These are phyloP conservation scores for Arctium minus DNA, from an alignment of 129 eudicot genomes.

Conservation along the genomic window DNA sequence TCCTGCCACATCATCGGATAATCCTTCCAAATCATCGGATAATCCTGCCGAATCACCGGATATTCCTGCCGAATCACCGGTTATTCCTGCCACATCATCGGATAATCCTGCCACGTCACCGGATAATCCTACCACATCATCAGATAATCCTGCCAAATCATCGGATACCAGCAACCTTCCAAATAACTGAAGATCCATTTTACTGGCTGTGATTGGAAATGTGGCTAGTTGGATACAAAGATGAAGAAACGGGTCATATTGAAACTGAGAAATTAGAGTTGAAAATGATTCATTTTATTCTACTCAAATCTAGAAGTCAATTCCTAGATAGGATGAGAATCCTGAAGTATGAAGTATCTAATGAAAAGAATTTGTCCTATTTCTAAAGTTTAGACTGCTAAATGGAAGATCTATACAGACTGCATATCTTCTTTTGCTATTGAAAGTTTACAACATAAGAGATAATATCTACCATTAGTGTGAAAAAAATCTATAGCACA, in stretches of 20 bases:
- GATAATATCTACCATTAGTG: slow-evolving; percentile 18
- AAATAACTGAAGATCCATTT: slow-evolving; percentile 9
- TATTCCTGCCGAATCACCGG: slow-evolving; percentile 3
- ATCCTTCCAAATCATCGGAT: background rate
- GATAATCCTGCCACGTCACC: slow-evolving; percentile 4
- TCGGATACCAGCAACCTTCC: slow-evolving; percentile 15
- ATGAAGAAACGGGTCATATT: background rate
- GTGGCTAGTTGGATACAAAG: background rate
- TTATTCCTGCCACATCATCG: background rate
- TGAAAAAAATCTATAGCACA: slow-evolving; percentile 6
- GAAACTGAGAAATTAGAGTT: background rate
- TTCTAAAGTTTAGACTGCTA: background rate
- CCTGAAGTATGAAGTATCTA: background rate
- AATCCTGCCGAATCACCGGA: slow-evolving; percentile 5
- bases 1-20: slow-evolving; percentile 17
- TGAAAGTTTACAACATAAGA: slow-evolving; percentile 14
- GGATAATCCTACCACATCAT: slow-evolving; percentile 9
- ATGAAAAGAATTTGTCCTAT: slow-evolving; percentile 4
- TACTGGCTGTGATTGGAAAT: background rate
- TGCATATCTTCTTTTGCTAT: slow-evolving; percentile 23
- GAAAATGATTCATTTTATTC: background rate
- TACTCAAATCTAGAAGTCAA: slow-evolving; percentile 8
- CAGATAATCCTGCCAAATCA: slow-evolving; percentile 16
- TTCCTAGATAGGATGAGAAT: background rate
- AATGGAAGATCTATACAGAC: slow-evolving; percentile 11